phyloP scores from a whole-genome alignment of 345 rosid species.

The Salix udensis region DNA sequence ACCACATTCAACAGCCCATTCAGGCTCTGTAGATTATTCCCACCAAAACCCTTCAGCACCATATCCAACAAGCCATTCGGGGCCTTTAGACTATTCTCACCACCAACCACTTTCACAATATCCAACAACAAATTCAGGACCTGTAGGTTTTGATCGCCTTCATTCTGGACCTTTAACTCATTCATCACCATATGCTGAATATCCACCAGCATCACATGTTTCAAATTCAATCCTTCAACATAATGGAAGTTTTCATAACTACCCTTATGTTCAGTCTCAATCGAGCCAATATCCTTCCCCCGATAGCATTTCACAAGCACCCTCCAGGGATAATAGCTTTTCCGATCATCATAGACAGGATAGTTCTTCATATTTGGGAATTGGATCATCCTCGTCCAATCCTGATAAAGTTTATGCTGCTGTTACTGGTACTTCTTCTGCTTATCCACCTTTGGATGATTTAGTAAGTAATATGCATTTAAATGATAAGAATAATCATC shows the following conservation, averaged over 20 bases:
- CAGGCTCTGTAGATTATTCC: conserved; percentile 5
- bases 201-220: conserved; percentile 22
- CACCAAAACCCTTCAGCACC: background rate
- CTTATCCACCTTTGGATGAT: conserved; percentile 72
- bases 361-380: conserved; percentile 29
- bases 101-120: conserved; percentile 20
- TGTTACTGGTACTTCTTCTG: conserved; percentile 23
- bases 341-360: conserved; percentile 50
- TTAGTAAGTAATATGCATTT: conserved; percentile 43
- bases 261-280: conserved; percentile 38
- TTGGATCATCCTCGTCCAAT: conserved; percentile 2
- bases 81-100: conserved; percentile 8
- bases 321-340: conserved; percentile 35
- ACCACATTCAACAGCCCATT: conserved; percentile 19
- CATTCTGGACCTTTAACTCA: conserved; percentile 39
- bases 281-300: conserved; percentile 32
- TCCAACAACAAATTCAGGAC: conserved; percentile 33
- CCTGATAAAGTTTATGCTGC: conserved; percentile 16
- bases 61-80: conserved; percentile 10
- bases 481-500: conserved; percentile 31
- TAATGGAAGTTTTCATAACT: conserved; percentile 41
- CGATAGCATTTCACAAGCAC: conserved; percentile 38
- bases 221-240: conserved; percentile 41
- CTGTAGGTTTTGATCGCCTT: conserved; percentile 38
- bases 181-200: conserved; percentile 36